Percentiles rank a stretch among this genome's conserved stretches.
Conservation (phyloP, 169 alveolate genomes). For the Ichthyophthirius multifiliis region DNA sequence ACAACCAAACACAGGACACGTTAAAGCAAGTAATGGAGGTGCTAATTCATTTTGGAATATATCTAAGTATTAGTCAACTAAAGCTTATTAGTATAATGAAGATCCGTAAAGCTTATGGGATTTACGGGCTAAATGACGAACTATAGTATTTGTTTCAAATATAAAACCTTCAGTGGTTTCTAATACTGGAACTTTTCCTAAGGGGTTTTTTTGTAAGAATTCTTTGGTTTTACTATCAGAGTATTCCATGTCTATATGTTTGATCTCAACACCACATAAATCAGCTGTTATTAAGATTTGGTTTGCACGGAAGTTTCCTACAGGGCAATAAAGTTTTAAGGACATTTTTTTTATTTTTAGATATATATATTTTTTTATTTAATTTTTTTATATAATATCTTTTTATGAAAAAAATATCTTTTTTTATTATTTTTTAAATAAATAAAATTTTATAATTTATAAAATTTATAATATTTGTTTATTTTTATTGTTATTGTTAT, state of each 20-base stretch:
- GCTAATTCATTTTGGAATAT: constrained; percentile 41
- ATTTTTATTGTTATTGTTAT: too few species aligned
- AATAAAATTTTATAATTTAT: too few species aligned
- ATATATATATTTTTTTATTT: neutral
- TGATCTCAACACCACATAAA: constrained; percentile 41
- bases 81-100: constrained; percentile 44
- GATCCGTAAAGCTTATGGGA: constrained; percentile 43
- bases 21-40: constrained; percentile 18
- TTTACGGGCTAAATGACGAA: constrained; percentile 54
- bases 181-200: constrained; percentile 67
- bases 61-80: constrained; percentile 73
- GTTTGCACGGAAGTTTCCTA: constrained; percentile 46
- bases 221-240: constrained; percentile 38
- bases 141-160: constrained; percentile 54
- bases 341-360: neutral
- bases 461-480: too few species aligned
- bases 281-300: constrained; percentile 44
- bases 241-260: constrained; percentile 23
- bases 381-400: too few species aligned
- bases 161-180: constrained; percentile 66
- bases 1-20: constrained; percentile 35
- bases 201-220: constrained; percentile 51
- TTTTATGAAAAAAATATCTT: too few species aligned
- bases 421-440: too few species aligned
- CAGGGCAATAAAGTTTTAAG: constrained; percentile 25